Evolutionary conservation across 2,329 filamentous ascomycete genomes (phyloP), one percentile per base, ranked within the genome.

Genomic region (Ophiosphaerella narmari): DNA sequence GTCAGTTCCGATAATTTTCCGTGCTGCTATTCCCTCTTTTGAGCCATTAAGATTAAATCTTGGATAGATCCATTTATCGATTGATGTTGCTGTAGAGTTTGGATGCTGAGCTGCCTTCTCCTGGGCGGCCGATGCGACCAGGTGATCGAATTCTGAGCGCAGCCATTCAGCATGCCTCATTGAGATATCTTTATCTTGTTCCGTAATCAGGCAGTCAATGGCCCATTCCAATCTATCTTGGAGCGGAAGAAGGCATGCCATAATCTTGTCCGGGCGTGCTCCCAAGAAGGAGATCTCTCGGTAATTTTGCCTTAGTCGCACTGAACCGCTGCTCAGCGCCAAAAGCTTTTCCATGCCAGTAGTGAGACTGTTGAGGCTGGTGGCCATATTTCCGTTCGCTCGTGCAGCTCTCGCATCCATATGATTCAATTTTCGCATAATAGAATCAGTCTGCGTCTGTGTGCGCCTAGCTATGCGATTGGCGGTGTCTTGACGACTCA

Each of bases 101-200:
- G 35, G 14, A 23, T 54, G 31, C 23, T 39, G 46, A 3, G 34
- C 24, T 3, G 54, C 54, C 31, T 48, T 45, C 43, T 57, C 47
- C 7, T 54, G 54, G 12, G 47, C n/a, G 13, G 54, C 54, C 6
- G 54, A 57, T 29, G 32, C 44, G 7, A 52, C 36, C 5, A 55
- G 49, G 16, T 45, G 34, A 8, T 50, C 35, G 18, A 50, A 52
- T 24, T 52, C 46, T 13, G 21, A 41, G 5, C 42, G 46, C 6
- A 52, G 14, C 39, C 42, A 45, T 24, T 33, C 14, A 29, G 44
- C 35, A 8, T 52, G 16, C n/a, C 18, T 7, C 9, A 23, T 18
- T 1, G 46, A 34, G 9, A 55, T 32, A 0, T 43, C 32, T 2
- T 38, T 14, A 5, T 5, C 18, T 7, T 32, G 16, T 16, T 44